phyloP scores from a whole-genome alignment of 148 eudicot genomes.

The Camellia sinensis region DNA sequence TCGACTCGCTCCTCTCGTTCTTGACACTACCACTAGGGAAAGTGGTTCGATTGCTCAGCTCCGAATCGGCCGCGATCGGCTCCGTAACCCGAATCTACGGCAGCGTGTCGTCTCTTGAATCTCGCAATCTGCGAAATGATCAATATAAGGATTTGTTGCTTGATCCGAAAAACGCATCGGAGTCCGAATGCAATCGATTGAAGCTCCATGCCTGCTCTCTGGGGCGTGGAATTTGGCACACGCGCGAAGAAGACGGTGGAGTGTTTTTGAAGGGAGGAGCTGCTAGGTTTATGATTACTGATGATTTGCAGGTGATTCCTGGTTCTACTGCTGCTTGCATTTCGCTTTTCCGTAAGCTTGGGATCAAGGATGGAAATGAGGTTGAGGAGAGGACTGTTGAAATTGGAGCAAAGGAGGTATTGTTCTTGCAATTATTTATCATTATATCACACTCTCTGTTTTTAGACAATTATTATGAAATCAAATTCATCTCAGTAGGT shows the following conservation, averaged over 20 bases:
- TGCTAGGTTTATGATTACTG: not conserved
- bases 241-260: not conserved
- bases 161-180: not conserved
- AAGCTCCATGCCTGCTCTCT: not conserved
- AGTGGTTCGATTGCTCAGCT: not conserved
- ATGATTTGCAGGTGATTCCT: conserved; percentile 11
- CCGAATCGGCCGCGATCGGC: not conserved
- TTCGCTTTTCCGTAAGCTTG: not conserved
- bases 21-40: not conserved
- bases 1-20: conserved; percentile 9
- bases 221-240: not conserved
- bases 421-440: not conserved
- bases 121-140: not conserved
- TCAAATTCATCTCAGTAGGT: not conserved
- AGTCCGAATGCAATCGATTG: not conserved
- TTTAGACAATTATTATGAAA: no score
- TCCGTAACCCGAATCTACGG: not conserved
- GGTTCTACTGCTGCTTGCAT: conserved; percentile 9
- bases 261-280: conserved; percentile 5
- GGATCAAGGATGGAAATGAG: not conserved
- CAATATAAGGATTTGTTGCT: not conserved
- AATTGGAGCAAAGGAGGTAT: conserved; percentile 2
- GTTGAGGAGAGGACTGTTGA: conserved; percentile 7
- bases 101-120: not conserved
- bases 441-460: no score